These are phyloP conservation scores for Penicillium lividum DNA, from an alignment of 495 filamentous ascomycete species.

Conservation along the genomic window DNA sequence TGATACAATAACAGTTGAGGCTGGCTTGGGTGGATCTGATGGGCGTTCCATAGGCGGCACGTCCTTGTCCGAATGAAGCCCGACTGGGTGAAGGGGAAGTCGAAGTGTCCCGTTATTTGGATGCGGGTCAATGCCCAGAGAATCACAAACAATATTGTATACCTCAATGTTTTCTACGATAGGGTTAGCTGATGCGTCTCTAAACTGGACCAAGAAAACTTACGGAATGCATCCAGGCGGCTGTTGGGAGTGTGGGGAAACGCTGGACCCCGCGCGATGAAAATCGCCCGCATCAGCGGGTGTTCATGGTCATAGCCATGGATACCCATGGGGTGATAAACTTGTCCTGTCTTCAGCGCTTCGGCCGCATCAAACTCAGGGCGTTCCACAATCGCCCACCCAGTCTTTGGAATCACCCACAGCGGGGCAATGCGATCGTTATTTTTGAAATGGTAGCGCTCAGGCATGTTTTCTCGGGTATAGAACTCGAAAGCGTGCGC, in stretches of 20 bases:
- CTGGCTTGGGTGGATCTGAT: constrained; percentile 37
- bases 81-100: constrained; percentile 69
- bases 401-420: constrained; percentile 88
- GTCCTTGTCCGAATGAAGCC: constrained; percentile 60
- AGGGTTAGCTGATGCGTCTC: constrained; percentile 5
- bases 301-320: constrained; percentile 92
- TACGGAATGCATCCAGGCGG: constrained; percentile 79
- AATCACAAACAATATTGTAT: constrained; percentile 91
- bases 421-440: constrained; percentile 88
- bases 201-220: constrained; percentile 33
- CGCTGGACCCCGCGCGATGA: constrained; percentile 82
- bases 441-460: constrained; percentile 80
- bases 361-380: constrained; percentile 72
- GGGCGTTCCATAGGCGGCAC: constrained; percentile 35
- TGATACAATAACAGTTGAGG: constrained; percentile 9
- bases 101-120: constrained; percentile 88
- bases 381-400: constrained; percentile 83
- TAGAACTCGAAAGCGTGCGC: constrained; percentile 80
- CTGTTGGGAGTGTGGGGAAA: constrained; percentile 85
- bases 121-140: constrained; percentile 64
- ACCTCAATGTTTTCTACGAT: constrained; percentile 84
- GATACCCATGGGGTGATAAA: constrained; percentile 75
- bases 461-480: constrained; percentile 82
- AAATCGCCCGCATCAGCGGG: constrained; percentile 90
- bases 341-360: constrained; percentile 56